These are phyloP conservation scores for Fulvia fulva DNA, from an alignment of 2,329 filamentous ascomycete species.

Conservation along the genomic window DNA sequence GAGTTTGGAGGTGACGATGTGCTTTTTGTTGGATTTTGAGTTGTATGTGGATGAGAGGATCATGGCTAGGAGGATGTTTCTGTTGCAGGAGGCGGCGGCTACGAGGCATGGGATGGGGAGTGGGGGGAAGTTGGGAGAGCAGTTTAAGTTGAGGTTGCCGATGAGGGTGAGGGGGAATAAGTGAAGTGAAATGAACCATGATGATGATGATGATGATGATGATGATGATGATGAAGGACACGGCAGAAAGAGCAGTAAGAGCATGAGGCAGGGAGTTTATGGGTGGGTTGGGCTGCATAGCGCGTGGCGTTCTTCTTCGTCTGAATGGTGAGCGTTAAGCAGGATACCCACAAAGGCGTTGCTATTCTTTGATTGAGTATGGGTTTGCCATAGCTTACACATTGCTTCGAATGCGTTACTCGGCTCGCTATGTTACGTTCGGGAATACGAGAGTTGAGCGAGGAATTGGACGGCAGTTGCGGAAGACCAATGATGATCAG, in stretches of 20 bases:
- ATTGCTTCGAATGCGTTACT: neutral
- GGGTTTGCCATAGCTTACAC: neutral
- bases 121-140: constrained; percentile 25
- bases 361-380: neutral
- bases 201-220: no score
- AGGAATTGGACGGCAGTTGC: neutral
- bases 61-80: constrained; percentile 33
- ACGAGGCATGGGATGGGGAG: constrained; percentile 21
- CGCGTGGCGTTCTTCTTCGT: neutral
- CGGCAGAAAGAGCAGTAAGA: neutral
- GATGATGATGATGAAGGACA: neutral
- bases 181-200: neutral
- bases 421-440: neutral
- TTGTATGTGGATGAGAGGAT: constrained; percentile 42
- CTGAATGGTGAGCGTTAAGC: neutral
- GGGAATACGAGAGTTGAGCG: no score
- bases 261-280: neutral
- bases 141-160: constrained; percentile 32
- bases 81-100: constrained; percentile 33
- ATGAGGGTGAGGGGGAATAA: constrained; percentile 18
- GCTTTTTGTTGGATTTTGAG: constrained; percentile 72
- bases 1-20: constrained; percentile 73
- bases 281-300: neutral
- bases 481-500: neutral
- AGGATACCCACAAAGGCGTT: constrained; percentile 10